These are phyloP conservation scores for Elymus sibiricus DNA, from an alignment of 176 grass and related monocot genomes.

Conservation along the genomic window DNA sequence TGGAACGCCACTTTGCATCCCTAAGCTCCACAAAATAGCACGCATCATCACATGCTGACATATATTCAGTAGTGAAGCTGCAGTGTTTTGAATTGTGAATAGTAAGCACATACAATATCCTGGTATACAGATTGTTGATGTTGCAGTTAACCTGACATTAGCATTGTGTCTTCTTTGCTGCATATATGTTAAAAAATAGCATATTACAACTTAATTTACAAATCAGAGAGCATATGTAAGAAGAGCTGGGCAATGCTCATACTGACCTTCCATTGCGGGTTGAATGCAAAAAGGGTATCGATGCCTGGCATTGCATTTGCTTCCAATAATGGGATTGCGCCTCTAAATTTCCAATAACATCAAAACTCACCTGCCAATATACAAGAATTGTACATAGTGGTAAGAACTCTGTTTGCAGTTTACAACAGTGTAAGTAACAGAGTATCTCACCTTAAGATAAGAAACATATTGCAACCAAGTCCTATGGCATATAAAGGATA, in stretches of 20 bases:
- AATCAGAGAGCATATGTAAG: slow-evolving; percentile 11
- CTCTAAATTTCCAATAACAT: slow-evolving; percentile 18
- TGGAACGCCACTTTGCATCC: background rate
- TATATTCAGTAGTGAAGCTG: background rate
- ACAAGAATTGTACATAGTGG: slow-evolving; percentile 6
- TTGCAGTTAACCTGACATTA: background rate
- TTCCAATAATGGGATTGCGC: background rate
- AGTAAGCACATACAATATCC: background rate
- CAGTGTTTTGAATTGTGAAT: slow-evolving; percentile 1
- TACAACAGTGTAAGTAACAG: background rate
- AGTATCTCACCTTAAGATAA: slow-evolving; percentile 9
- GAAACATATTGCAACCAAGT: background rate
- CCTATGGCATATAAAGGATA: slow-evolving; percentile 4
- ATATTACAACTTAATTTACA: slow-evolving; percentile 21
- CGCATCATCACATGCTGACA: background rate
- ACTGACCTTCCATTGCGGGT: slow-evolving; percentile 31
- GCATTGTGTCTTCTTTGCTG: background rate
- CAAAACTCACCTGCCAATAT: background rate
- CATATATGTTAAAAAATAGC: slow-evolving; percentile 14
- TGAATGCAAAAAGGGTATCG: slow-evolving; percentile 3
- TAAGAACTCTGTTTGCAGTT: background rate
- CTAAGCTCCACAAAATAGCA: slow-evolving; percentile 11
- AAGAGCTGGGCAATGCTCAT: background rate
- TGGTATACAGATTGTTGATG: background rate
- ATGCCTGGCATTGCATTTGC: background rate